Evolutionary conservation across 345 rosid species (phyloP).

Genomic region (Passiflora organensis): DNA sequence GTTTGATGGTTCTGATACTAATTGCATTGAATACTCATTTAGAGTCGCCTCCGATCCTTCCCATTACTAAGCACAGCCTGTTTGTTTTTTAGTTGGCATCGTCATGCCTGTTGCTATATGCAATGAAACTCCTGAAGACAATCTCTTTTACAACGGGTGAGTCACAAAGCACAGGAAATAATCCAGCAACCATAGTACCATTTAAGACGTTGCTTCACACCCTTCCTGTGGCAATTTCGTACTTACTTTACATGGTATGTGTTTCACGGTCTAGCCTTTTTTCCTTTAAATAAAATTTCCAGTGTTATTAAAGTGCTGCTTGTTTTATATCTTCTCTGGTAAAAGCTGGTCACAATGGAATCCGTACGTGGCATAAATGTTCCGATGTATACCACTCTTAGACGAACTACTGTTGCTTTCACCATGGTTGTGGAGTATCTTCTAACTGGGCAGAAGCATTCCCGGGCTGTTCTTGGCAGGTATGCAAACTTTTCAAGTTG

Average conservation of each 20-base stretch:
- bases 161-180: neutral
- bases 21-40: neutral
- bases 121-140: conserved; percentile 15
- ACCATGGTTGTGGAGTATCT: conserved; percentile 27
- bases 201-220: conserved; percentile 16
- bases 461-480: conserved; percentile 23
- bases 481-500: conserved; percentile 9
- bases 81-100: conserved; percentile 11
- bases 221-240: conserved; percentile 19
- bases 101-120: conserved; percentile 23
- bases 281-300: neutral
- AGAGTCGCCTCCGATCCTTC: neutral
- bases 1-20: neutral
- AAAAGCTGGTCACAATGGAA: conserved; percentile 29
- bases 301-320: neutral
- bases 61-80: neutral
- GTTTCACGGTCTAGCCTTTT: neutral
- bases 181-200: conserved; percentile 15
- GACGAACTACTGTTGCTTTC: conserved; percentile 28
- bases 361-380: conserved; percentile 25
- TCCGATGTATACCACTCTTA: conserved; percentile 27
- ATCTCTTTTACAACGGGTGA: conserved; percentile 18
- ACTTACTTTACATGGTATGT: conserved; percentile 26
- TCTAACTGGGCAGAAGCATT: conserved; percentile 21
- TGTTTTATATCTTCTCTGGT: neutral